phyloP scores from a whole-genome alignment of 106 monocot species.

The Triglochin maritima region DNA sequence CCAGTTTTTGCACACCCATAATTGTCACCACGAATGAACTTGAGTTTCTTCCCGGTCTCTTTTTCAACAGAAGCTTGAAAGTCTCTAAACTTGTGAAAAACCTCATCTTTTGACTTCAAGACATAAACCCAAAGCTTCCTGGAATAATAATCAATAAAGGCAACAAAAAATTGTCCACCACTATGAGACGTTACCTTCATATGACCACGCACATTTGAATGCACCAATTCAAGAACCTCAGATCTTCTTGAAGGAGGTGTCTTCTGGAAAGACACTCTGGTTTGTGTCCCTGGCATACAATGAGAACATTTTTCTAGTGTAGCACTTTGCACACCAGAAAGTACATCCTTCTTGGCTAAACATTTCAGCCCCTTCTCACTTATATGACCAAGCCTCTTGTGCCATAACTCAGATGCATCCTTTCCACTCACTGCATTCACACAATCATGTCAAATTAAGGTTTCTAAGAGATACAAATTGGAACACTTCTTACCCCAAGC shows the following conservation, averaged over 20 bases:
- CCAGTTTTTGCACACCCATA: no score
- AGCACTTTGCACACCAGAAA: no score
- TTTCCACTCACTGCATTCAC: conserved; percentile 9
- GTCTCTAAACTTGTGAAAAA: conserved; percentile 1
- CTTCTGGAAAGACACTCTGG: no score
- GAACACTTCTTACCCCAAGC: conserved; percentile 3
- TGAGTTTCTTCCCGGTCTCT: conserved; percentile 1
- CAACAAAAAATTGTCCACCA: conserved; percentile 4
- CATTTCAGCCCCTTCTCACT: no score
- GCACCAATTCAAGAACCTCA: no score
- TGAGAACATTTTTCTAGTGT: no score
- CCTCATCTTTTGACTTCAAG: conserved; percentile 3
- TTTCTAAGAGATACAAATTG: not conserved
- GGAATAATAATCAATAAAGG: conserved; percentile 2
- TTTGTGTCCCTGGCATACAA: no score
- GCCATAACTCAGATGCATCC: no score
- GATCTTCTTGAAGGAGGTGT: no score
- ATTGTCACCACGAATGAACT: not conserved
- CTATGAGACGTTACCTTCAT: not conserved
- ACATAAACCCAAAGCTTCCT: conserved; percentile 4
- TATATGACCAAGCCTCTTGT: no score
- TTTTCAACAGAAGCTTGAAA: conserved; percentile 11
- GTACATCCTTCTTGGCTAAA: no score
- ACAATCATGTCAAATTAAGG: not conserved
- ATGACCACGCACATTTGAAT: conserved; percentile 6